A percentile compares a stretch with the other conserved stretches of the same genome.
phyloP scores from a whole-genome alignment of 257 asterid genomes.

The Eucommia ulmoides region DNA sequence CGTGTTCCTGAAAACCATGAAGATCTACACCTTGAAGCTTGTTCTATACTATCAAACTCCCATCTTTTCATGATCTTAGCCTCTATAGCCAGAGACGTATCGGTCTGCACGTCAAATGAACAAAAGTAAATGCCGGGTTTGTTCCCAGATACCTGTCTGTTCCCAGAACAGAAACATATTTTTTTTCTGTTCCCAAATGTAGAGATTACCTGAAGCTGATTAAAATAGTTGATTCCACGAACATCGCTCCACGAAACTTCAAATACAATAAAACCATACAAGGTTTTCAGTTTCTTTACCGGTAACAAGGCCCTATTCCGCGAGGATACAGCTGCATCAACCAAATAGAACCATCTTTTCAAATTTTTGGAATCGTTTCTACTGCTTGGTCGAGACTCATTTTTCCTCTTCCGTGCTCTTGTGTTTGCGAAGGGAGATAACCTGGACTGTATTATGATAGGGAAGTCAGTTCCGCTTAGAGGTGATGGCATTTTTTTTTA shows the following conservation, averaged over 20 bases:
- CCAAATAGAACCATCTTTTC: slow-evolving; percentile 56
- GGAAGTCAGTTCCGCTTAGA: neutral
- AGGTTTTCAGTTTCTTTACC: slow-evolving; percentile 74
- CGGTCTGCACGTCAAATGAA: slow-evolving; percentile 52
- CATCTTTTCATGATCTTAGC: slow-evolving; percentile 87
- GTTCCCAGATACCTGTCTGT: slow-evolving; percentile 92
- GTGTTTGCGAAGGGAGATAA: slow-evolving; percentile 91
- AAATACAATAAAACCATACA: slow-evolving; percentile 89
- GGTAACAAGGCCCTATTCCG: slow-evolving; percentile 82
- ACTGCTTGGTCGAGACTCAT: slow-evolving; percentile 26
- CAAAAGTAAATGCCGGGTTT: too few relatives aligned
- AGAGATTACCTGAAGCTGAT: slow-evolving; percentile 86
- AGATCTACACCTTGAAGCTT: slow-evolving; percentile 51
- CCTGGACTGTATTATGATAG: slow-evolving; percentile 95
- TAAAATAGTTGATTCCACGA: slow-evolving; percentile 83
- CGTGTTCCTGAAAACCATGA: slow-evolving; percentile 81
- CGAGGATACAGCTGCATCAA: slow-evolving; percentile 63
- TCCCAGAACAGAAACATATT: too few relatives aligned
- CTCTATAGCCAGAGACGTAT: slow-evolving; percentile 86
- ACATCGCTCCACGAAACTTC: slow-evolving; percentile 81
- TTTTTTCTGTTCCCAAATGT: too few relatives aligned
- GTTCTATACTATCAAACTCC: slow-evolving; percentile 86
- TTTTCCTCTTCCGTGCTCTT: slow-evolving; percentile 44
- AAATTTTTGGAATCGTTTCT: slow-evolving; percentile 27
- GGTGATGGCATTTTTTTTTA: neutral